Percentiles rank a stretch among this genome's conserved stretches.
Conservation (phyloP, 257 asterid species). For the Striga asiatica region DNA sequence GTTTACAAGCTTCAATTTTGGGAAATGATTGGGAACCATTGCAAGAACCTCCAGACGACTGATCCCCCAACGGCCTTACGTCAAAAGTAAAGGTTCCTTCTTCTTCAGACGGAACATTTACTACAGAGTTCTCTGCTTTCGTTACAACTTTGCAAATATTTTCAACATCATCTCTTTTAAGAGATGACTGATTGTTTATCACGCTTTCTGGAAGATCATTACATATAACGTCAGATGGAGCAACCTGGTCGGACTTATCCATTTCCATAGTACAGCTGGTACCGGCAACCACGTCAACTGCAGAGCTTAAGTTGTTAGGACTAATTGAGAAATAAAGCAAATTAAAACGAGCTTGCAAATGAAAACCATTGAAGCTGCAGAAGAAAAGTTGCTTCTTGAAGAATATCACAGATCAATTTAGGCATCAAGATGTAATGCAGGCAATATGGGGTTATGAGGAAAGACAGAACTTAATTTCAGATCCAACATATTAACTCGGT, state of each 20-base stretch:
- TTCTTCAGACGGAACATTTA: constrained; percentile 28
- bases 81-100: constrained; percentile 56
- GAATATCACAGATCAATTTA: background rate
- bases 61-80: constrained; percentile 37
- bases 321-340: background rate
- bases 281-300: constrained; percentile 32
- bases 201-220: constrained; percentile 28
- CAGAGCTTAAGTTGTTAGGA: constrained; percentile 5
- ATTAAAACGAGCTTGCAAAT: background rate
- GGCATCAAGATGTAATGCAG: background rate
- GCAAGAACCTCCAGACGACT: constrained; percentile 33
- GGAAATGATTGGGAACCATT: constrained; percentile 30
- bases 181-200: constrained; percentile 17
- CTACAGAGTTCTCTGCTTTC: constrained; percentile 22
- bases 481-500: background rate
- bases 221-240: constrained; percentile 18
- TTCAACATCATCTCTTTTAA: constrained; percentile 17
- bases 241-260: constrained; percentile 25
- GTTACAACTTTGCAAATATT: constrained; percentile 18
- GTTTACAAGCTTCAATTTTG: constrained; percentile 34
- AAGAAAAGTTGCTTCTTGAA: constrained; percentile 1
- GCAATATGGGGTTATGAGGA: background rate
- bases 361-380: background rate
- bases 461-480: background rate
- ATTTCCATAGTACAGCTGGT: constrained; percentile 23